A percentile compares a stretch with the other conserved stretches of the same genome.
Conservation (phyloP, 2,329 filamentous ascomycete genomes). For the Dactylellina haptotyla region DNA sequence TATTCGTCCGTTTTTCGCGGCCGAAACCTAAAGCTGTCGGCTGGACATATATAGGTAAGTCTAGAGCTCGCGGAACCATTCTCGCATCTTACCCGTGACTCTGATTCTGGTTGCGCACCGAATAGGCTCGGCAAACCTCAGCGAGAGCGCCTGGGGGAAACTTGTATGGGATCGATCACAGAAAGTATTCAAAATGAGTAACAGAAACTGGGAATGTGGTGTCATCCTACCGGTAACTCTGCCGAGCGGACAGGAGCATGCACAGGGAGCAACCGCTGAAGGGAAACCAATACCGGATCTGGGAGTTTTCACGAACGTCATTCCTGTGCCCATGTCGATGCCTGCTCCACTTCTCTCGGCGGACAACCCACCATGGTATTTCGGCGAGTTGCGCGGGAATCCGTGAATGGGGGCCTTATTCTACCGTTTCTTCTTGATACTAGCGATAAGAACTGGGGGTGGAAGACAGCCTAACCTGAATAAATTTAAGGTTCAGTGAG, state of each 20-base stretch:
- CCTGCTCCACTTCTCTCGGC: constrained; percentile 40
- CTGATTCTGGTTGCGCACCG: constrained; percentile 76
- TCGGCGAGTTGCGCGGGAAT: constrained; percentile 53
- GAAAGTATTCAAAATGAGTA: constrained; percentile 78
- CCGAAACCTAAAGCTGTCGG: constrained; percentile 25
- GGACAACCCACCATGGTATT: constrained; percentile 53
- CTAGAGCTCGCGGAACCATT: neutral
- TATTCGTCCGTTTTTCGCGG: constrained; percentile 54
- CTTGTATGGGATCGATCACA: constrained; percentile 75
- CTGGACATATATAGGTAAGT: constrained; percentile 53
- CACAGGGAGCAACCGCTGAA: constrained; percentile 1
- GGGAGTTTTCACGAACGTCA: constrained; percentile 29
- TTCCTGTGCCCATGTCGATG: constrained; percentile 47
- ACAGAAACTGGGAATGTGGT: constrained; percentile 95
- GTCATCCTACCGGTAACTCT: constrained; percentile 74
- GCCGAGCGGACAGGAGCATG: constrained; percentile 31
- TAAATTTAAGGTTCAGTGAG: constrained; percentile 54
- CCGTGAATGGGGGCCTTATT: constrained; percentile 32
- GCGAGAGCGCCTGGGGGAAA: constrained; percentile 91
- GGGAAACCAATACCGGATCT: constrained; percentile 45
- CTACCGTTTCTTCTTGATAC: constrained; percentile 15
- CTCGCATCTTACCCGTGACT: constrained; percentile 4
- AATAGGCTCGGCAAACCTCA: constrained; percentile 88
- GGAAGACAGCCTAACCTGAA: constrained; percentile 47
- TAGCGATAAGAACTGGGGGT: constrained; percentile 41